phyloP scores from a whole-genome alignment of 2,329 filamentous ascomycete species.

The Lecanicillium sp. region DNA sequence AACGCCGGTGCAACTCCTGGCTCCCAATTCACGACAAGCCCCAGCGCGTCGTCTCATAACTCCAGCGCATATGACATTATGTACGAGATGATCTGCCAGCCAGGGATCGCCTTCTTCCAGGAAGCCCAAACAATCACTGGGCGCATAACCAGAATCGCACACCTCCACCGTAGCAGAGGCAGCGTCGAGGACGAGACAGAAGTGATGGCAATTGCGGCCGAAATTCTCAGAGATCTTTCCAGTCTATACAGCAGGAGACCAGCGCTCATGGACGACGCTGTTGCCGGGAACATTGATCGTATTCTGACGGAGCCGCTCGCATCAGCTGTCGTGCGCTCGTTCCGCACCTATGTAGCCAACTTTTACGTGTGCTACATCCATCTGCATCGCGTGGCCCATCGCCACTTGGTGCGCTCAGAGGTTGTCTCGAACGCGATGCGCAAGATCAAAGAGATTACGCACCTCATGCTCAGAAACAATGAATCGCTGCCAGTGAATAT shows the following conservation, averaged over 20 bases:
- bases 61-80: constrained; percentile 32
- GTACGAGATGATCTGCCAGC: constrained; percentile 46
- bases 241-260: constrained; percentile 41
- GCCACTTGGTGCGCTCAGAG: constrained; percentile 41
- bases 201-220: constrained; percentile 44
- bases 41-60: too few relatives aligned
- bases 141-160: constrained; percentile 46
- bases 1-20: constrained; percentile 16
- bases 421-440: constrained; percentile 37
- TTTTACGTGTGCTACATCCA: constrained; percentile 48
- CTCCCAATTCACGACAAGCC: too few relatives aligned
- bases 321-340: constrained; percentile 41
- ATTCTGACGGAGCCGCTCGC: constrained; percentile 36
- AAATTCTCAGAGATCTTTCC: constrained; percentile 42
- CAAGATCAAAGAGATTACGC: constrained; percentile 39
- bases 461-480: constrained; percentile 33
- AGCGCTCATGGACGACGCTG: constrained; percentile 46
- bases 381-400: constrained; percentile 49
- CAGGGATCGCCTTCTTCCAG: constrained; percentile 47
- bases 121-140: constrained; percentile 51
- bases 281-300: constrained; percentile 31
- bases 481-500: constrained; percentile 45
- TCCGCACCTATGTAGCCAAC: constrained; percentile 47
- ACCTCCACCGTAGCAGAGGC: constrained; percentile 45
- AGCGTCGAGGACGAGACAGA: constrained; percentile 51